Base-by-base conservation (phyloP, 2,329 filamentous ascomycete genomes). In the Penicillium sp. region DNA sequence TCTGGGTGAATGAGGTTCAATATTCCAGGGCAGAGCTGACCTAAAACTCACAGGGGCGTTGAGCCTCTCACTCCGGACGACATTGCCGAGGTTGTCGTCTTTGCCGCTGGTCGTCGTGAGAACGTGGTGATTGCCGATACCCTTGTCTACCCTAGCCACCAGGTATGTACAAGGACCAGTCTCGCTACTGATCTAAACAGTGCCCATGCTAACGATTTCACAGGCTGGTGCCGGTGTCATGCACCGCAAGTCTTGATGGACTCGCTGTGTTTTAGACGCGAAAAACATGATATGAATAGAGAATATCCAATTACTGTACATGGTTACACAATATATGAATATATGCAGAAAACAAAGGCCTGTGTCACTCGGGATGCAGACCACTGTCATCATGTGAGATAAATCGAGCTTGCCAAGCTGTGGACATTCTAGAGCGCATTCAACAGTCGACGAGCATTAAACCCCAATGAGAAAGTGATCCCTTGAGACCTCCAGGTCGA, bases 81-180 rank as follows among this genome's bases (percentile, higher is more conserved):
- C 71, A 92, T 97, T 70, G 93, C 93, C 13, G 93, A 97, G 78
- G 83, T 96, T 33, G 83, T 96, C 36, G 92, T 97, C 7, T 97
- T 96, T 72, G 83, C 89, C 2, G 92, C 90, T 4, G 89, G 89
- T 3, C 85, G 93, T 69, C 86, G 89, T 67, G 91, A 96, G 79
- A 97, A 97, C 73, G 91, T 96, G 5, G 91, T 96, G 19, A 77
- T 97, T 66, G 93, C 93, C 19, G 93, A 97, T 77, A 89, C 91
- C 6, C 78, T 97, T 61, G 81, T 97, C 54, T 96, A 89, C 77
- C 93, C 93, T 5, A 95, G 89, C 69, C 92, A 96, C 73, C 93
- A 97, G 85, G 92, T 92, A 76, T 77, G 83, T 44, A 2, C n/a
- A 10, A 13, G 6, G 33, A 9, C 37, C 7, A 9, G 33, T 5